Evolutionary conservation across 306 rosid genomes (phyloP), one percentile per base, ranked within the genome.

Genomic region (Pueraria montana): DNA sequence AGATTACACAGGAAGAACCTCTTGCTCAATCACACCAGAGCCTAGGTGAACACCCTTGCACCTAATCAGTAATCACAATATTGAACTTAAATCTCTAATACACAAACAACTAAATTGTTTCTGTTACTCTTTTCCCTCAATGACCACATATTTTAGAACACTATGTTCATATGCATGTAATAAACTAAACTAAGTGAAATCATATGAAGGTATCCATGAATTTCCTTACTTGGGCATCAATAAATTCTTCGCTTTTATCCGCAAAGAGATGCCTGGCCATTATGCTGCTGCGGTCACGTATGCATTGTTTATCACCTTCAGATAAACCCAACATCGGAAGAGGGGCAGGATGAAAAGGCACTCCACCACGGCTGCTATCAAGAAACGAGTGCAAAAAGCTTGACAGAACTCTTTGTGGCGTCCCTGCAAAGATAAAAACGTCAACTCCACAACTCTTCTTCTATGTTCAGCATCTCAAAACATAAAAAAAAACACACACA

Each of bases 201-300:
- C 49, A 53, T 74, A 67, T 8, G 50, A 73, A 56, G 64, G 59
- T 24, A 56, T 23, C 45, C 40, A 46, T 61, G 40, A 76, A 83
- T 53, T 84, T 76, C 36, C 89, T 78, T 84, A 96, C 99, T 96
- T 96, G 99, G 9, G 93, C 92, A 86, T 91, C 85, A 46, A 96
- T 94, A 81, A 94, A 96, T 72, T 94, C 98, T 85, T 96, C 98
- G 18, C 90, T 93, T 85, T 88, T 92, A 86, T 94, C 97, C 11
- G 98, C 99, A 89, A 96, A 96, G 69, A 96, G 88, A 84, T 96
- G 99, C 16, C 99, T 87, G n/a, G 99, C 98, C 99, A 96, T 96
- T 83, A 96, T 92, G 91, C 98, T 92, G 85, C 97, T 92, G 42
- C 98, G 99, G 82, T 96, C 91, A 4, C 93, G 95, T 80, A 96